Conservation (phyloP, 2,329 filamentous ascomycete genomes). For the Cladophialophora exuberans region DNA sequence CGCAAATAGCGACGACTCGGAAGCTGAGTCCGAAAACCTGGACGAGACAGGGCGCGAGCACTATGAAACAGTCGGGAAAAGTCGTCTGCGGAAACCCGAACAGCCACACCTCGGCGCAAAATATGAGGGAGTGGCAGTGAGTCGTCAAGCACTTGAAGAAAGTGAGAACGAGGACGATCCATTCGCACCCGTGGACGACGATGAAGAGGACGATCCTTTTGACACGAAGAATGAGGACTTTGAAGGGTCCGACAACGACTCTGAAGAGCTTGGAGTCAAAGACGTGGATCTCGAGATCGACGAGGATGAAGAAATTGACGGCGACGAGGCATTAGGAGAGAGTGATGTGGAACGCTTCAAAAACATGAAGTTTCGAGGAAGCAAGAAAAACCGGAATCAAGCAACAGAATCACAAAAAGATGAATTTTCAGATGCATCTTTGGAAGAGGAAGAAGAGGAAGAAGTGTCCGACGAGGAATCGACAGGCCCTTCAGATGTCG, state of each 20-base stretch:
- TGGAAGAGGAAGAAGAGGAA: conserved; percentile 39
- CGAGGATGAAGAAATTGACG: conserved; percentile 36
- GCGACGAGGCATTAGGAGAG: conserved; percentile 35
- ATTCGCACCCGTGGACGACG: conserved; percentile 30
- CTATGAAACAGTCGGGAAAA: conserved; percentile 82
- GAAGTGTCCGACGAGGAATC: conserved; percentile 19
- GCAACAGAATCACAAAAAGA: conserved; percentile 22
- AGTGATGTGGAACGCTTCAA: conserved; percentile 33
- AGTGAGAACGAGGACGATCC: conserved; percentile 37
- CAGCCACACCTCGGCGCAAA: conserved; percentile 71
- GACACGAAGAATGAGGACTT: conserved; percentile 5
- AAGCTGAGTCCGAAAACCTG: conserved; percentile 50
- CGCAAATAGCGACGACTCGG: conserved; percentile 58
- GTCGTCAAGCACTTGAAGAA: conserved; percentile 60
- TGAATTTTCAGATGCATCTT: conserved; percentile 32
- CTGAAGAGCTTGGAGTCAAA: conserved; percentile 26
- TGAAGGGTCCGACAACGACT: conserved; percentile 27
- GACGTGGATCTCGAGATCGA: conserved; percentile 30
- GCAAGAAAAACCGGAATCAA: conserved; percentile 25
- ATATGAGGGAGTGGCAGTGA: conserved; percentile 76
- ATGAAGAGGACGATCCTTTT: conserved; percentile 35
- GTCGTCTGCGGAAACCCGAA: conserved; percentile 76
- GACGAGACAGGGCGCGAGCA: conserved; percentile 75
- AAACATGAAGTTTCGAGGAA: conserved; percentile 31
- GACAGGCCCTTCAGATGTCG: conserved; percentile 35